A percentile compares a stretch with the other conserved stretches of the same genome.
Evolutionary conservation across 352 stramenopile species (phyloP).

Genomic region (Phytophthora boehmeriae): DNA sequence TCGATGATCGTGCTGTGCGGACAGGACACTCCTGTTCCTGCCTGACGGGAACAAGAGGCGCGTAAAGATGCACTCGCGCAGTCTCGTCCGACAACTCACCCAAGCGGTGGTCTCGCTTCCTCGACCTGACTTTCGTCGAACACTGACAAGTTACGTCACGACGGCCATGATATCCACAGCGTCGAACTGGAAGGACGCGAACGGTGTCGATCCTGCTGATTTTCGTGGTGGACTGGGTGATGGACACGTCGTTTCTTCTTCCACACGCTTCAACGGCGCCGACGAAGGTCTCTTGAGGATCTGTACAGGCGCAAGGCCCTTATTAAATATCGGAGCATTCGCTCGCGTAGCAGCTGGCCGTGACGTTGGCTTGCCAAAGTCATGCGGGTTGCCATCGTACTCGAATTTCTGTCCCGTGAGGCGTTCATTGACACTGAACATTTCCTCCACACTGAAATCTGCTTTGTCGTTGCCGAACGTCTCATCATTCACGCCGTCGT

Average conservation of each 20-base stretch:
- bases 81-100: conserved; percentile 14
- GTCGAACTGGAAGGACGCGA: conserved; percentile 82
- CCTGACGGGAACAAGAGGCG: conserved; percentile 29
- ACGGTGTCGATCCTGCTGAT: conserved; percentile 41
- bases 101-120: conserved; percentile 14
- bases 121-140: conserved; percentile 31
- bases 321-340: conserved; percentile 59
- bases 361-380: conserved; percentile 85
- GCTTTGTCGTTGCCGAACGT: conserved; percentile 85
- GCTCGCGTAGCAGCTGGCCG: conserved; percentile 26
- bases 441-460: conserved; percentile 93
- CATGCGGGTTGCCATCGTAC: conserved; percentile 95
- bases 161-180: conserved; percentile 89
- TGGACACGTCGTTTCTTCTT: conserved; percentile 46
- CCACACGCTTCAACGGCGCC: conserved; percentile 53
- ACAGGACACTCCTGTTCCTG: conserved; percentile 28
- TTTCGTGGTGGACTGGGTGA: conserved; percentile 47
- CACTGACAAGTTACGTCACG: conserved; percentile 61
- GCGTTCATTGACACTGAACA: conserved; percentile 95
- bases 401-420: conserved; percentile 92
- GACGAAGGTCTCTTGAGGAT: conserved; percentile 48
- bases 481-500: conserved; percentile 88
- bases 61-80: conserved; percentile 20
- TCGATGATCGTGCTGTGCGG: conserved; percentile 8
- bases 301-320: conserved; percentile 47